Evolutionary conservation across 169 alveolate species (phyloP).

Genomic region (Pseudocohnilembus persalinus): DNA sequence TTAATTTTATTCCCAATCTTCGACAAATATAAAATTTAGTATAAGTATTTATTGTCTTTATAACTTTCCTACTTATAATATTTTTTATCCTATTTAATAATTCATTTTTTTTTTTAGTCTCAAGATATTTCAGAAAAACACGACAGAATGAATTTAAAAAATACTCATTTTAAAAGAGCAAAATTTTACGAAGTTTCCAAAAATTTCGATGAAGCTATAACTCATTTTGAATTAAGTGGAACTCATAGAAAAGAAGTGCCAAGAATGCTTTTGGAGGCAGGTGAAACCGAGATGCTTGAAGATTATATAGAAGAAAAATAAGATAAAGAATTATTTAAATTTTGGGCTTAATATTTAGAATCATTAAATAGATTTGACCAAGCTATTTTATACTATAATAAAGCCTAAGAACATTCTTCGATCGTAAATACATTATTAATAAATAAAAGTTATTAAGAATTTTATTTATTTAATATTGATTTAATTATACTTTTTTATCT

Average conservation of each 20-base stretch:
- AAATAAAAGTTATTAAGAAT: no score
- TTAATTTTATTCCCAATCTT: no score
- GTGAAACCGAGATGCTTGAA: constrained; percentile 59
- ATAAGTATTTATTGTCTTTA: no score
- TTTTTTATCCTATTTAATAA: neutral
- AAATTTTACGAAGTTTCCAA: constrained; percentile 71
- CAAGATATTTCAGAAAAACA: constrained; percentile 73
- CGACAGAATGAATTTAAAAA: constrained; percentile 81
- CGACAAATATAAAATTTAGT: no score
- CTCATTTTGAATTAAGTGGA: constrained; percentile 73
- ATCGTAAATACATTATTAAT: constrained; percentile 42
- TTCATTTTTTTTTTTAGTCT: constrained; percentile 27
- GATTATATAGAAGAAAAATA: constrained; percentile 60
- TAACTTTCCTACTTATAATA: no score
- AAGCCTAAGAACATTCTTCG: constrained; percentile 74
- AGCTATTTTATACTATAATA: constrained; percentile 71
- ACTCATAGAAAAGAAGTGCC: constrained; percentile 84
- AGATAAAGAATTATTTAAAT: constrained; percentile 73
- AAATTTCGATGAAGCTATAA: constrained; percentile 73
- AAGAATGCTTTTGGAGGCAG: constrained; percentile 75
- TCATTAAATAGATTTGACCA: constrained; percentile 60
- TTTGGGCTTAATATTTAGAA: constrained; percentile 85
- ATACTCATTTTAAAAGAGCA: constrained; percentile 84
- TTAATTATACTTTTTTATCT: no score
- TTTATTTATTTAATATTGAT: no score